Conservation (phyloP, 2,329 filamentous ascomycete species). For the Blastomyces gilchristii region DNA sequence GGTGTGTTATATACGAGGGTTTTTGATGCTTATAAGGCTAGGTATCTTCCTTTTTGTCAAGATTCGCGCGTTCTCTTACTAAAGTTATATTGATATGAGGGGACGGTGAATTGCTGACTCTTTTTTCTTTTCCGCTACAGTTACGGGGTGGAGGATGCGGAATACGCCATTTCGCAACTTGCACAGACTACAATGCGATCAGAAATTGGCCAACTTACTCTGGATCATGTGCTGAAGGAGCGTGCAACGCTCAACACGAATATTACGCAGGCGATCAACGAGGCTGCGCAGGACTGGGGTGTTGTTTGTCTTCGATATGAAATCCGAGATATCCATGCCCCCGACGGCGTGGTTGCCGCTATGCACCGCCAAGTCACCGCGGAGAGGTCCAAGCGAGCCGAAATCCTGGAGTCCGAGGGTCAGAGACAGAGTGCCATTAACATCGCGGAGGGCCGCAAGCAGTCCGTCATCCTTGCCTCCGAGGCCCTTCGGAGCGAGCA, state of each 20-base stretch:
- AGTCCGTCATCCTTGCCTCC: conserved; percentile 89
- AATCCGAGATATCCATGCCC: conserved; percentile 95
- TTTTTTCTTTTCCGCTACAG: conserved; percentile 36
- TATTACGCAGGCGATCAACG: conserved; percentile 98
- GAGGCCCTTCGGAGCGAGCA: conserved; percentile 83
- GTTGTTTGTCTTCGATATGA: conserved; percentile 94
- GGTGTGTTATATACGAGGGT: conserved; percentile 92
- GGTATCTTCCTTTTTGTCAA: conserved; percentile 43
- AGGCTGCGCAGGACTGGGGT: conserved; percentile 93
- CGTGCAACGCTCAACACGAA: conserved; percentile 92
- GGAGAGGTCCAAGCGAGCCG: conserved; percentile 91
- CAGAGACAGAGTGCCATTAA: conserved; percentile 97
- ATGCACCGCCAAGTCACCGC: conserved; percentile 98
- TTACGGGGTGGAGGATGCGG: conserved; percentile 96
- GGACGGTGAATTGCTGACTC: conserved; percentile 3
- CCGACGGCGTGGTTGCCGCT: conserved; percentile 82
- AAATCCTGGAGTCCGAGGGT: conserved; percentile 94
- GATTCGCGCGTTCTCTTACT: conserved; percentile 2
- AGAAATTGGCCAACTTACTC: conserved; percentile 90
- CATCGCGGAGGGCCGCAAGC: conserved; percentile 94
- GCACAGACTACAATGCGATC: conserved; percentile 98
- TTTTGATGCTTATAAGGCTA: conserved; percentile 96
- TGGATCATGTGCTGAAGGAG: conserved; percentile 97
- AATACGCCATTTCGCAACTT: conserved; percentile 96
- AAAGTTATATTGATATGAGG: background rate